Evolutionary conservation across 768 basidiomycete species (phyloP), one percentile per base, ranked within the genome.

Genomic region (Boletellus ananas): DNA sequence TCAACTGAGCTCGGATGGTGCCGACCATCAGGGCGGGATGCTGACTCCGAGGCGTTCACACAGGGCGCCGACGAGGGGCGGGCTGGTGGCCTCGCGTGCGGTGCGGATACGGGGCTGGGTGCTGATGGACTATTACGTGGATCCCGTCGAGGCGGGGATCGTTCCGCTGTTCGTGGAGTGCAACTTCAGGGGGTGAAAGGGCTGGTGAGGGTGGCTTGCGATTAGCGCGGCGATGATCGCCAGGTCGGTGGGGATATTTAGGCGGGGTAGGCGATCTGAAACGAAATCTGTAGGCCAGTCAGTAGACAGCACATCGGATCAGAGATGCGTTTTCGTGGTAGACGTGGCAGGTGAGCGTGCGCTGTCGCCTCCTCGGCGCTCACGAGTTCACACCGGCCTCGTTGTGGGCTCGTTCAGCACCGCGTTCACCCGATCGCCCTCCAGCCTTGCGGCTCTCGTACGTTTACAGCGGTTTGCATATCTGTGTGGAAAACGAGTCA

Each of bases 101-200:
- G 51, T 45, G 14, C 69, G 77, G 58, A 71, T 92, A 44, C 75
- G 85, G 21, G 89, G 88, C 5, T 92, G 90, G 89, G 75, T 72
- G 3, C 63, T 92, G 29, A 71, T 90, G 73, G 90, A 93, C 59
- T 93, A 80, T 58, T 89, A 79, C 55, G 71, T 72, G 6, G 76
- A 85, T 47, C 86, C 87, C 3, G 45, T 56, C 27, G 74, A 75
- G 23, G 68, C 72, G 21, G 74, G 72, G 3, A 56, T 92, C 31
- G 74, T 85, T 3, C 80, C 84, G 0, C 66, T 93, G 8, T 67
- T 91, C 9, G 76, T 91, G 13, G 90, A 92, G 57, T 89, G 84
- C 61, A 92, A 92, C 62, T 91, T 79, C 63, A 72, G 76, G 53
- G 84, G 81, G 37, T n/a, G 64, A 74, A 49, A 68, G 47, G 42